These are phyloP conservation scores for Solanum bulbocastanum DNA, from an alignment of 257 asterid genomes.

Conservation along the genomic window DNA sequence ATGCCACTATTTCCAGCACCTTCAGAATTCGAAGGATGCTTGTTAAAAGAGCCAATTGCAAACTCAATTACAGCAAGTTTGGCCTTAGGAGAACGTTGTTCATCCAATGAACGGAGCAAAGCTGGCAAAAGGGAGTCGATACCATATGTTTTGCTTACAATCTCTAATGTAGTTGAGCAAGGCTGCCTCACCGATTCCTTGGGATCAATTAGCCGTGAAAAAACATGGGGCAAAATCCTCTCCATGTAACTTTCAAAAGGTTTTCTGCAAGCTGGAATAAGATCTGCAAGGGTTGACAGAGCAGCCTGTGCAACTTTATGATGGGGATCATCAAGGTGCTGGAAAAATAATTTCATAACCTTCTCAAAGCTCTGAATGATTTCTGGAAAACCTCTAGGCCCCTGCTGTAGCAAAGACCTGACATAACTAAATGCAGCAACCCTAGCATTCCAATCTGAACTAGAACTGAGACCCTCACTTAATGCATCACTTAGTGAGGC, in stretches of 20 bases:
- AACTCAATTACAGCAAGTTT: slow-evolving; percentile 95
- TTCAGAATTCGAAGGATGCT: slow-evolving; percentile 66
- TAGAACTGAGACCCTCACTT: slow-evolving; percentile 82
- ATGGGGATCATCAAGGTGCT: slow-evolving; percentile 98
- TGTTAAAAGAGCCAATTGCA: slow-evolving; percentile 84
- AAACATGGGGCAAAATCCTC: slow-evolving; percentile 94
- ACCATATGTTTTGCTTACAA: slow-evolving; percentile 86
- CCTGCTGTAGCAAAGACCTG: slow-evolving; percentile 76
- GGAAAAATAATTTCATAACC: slow-evolving; percentile 96
- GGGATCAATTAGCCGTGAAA: slow-evolving; percentile 94
- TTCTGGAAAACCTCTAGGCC: slow-evolving; percentile 92
- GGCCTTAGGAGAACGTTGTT: slow-evolving; percentile 99
- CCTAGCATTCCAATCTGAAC: slow-evolving; percentile 96
- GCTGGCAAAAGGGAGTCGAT: slow-evolving; percentile 92
- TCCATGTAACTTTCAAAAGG: slow-evolving; percentile 97
- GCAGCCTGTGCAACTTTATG: slow-evolving; percentile 99
- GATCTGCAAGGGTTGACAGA: slow-evolving; percentile 91
- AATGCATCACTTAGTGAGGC: slow-evolving; percentile 87
- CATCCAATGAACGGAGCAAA: slow-evolving; percentile 89
- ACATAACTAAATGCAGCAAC: slow-evolving; percentile 86
- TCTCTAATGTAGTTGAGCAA: slow-evolving; percentile 83
- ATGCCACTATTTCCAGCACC: slow-evolving; percentile 83
- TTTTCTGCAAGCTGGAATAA: slow-evolving; percentile 90
- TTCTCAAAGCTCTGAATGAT: slow-evolving; percentile 90
- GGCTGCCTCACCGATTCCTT: slow-evolving; percentile 96